These are phyloP conservation scores for Tarenaya hassleriana DNA, from an alignment of 345 rosid species.

Conservation along the genomic window DNA sequence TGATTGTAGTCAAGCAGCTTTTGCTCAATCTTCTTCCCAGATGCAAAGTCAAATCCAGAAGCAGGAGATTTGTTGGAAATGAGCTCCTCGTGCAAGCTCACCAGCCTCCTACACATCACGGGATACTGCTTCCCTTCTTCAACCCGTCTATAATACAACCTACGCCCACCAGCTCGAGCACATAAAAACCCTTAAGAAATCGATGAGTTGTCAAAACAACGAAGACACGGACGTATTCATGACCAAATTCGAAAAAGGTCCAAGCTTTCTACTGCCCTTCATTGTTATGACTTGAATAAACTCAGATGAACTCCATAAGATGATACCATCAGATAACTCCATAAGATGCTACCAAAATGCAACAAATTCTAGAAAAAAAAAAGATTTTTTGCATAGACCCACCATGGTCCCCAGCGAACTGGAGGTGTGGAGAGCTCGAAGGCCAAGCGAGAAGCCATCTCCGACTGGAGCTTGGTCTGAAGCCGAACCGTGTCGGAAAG, in stretches of 20 bases:
- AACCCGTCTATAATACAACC: conserved; percentile 86
- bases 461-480: conserved; percentile 81
- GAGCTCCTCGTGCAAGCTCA: conserved; percentile 75
- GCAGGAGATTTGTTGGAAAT: conserved; percentile 67
- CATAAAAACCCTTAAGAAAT: conserved; percentile 3
- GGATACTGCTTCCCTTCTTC: conserved; percentile 94
- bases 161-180: conserved; percentile 26
- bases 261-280: conserved; percentile 11
- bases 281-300: background rate
- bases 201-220: background rate
- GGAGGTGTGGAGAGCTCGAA: conserved; percentile 89
- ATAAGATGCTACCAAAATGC: no score
- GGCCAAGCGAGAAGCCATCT: conserved; percentile 81
- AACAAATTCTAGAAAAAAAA: background rate
- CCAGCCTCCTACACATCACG: conserved; percentile 66
- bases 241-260: background rate
- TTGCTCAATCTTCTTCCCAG: conserved; percentile 91
- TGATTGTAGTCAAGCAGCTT: conserved; percentile 87
- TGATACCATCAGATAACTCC: no score
- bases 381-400: conserved; percentile 6
- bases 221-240: background rate
- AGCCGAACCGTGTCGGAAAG: conserved; percentile 69
- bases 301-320: no score
- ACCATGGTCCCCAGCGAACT: conserved; percentile 93
- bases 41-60: conserved; percentile 75